Conservation (phyloP, 805 yeast genomes). For the Candida fluviatilis region DNA sequence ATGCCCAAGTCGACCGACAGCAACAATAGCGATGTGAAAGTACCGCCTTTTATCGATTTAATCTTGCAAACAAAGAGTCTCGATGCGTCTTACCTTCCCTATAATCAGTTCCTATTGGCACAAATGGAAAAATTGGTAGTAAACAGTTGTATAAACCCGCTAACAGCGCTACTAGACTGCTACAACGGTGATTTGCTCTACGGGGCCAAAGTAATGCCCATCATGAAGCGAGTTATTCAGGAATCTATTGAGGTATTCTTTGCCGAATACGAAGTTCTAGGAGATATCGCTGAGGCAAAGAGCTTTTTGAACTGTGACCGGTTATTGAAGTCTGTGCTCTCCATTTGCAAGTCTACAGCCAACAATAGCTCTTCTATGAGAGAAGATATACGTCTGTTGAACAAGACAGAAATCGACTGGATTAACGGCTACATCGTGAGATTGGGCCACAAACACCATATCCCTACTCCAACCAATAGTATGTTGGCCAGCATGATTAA, state of each 20-base stretch:
- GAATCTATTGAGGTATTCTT: conserved; percentile 45
- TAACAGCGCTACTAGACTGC: conserved; percentile 75
- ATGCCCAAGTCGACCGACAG: conserved; percentile 39
- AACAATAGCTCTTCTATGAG: conserved; percentile 69
- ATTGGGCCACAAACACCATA: conserved; percentile 45
- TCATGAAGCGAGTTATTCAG: conserved; percentile 39
- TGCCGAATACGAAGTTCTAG: conserved; percentile 22
- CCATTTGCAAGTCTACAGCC: conserved; percentile 36
- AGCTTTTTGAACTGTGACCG: conserved; percentile 28
- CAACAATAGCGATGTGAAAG: conserved; percentile 10
- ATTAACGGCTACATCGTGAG: conserved; percentile 76
- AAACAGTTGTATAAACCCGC: conserved; percentile 80
- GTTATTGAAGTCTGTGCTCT: conserved; percentile 27
- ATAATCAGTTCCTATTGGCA: conserved; percentile 44
- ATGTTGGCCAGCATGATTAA: conserved; percentile 45
- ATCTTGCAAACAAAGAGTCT: conserved; percentile 20
- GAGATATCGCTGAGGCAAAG: conserved; percentile 25
- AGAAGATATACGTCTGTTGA: conserved; percentile 53
- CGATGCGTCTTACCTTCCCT: conserved; percentile 23
- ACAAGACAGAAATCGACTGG: conserved; percentile 72
- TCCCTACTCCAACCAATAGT: conserved; percentile 45
- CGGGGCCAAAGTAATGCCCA: conserved; percentile 25
- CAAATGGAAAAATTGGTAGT: conserved; percentile 76
- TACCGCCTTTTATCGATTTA: conserved; percentile 17
- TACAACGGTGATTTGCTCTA: conserved; percentile 68